A percentile compares a stretch with the other conserved stretches of the same genome.
Conservation (phyloP, 2,329 filamentous ascomycete genomes). For the Fusarium floridanum region DNA sequence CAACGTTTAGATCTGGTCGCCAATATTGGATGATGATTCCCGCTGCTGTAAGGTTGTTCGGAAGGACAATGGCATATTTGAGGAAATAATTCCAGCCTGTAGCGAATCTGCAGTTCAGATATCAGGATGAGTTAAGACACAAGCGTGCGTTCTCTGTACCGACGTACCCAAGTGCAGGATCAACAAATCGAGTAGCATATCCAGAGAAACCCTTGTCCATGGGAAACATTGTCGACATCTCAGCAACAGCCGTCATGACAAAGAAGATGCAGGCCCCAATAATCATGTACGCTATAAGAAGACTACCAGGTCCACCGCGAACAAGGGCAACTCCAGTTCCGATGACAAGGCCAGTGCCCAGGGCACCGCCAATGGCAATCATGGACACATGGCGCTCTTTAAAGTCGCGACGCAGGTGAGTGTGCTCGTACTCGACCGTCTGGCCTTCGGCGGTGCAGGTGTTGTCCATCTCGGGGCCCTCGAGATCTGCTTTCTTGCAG, state of each 20-base stretch:
- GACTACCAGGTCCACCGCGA: neutral
- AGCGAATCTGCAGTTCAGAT: neutral
- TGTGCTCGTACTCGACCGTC: neutral
- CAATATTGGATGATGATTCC: neutral
- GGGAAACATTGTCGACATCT: constrained; percentile 49
- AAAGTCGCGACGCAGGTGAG: neutral
- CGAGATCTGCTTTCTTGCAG: neutral
- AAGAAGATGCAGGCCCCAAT: constrained; percentile 65
- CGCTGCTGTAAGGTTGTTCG: neutral
- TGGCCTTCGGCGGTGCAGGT: neutral
- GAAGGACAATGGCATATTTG: neutral
- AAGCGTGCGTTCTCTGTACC: neutral
- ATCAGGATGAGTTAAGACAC: neutral
- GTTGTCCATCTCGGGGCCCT: neutral
- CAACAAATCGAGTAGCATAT: constrained; percentile 48
- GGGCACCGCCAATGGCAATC: neutral
- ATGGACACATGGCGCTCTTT: constrained; percentile 10
- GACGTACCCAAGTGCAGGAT: constrained; percentile 31
- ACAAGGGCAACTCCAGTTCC: neutral
- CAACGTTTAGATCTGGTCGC: neutral
- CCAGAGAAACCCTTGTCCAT: constrained; percentile 47
- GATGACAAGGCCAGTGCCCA: neutral
- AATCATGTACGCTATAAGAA: constrained; percentile 50
- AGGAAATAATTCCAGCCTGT: neutral
- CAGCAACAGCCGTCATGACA: constrained; percentile 62